Conservation (phyloP, 257 asterid genomes). For the Dorcoceras hygrometricum region DNA sequence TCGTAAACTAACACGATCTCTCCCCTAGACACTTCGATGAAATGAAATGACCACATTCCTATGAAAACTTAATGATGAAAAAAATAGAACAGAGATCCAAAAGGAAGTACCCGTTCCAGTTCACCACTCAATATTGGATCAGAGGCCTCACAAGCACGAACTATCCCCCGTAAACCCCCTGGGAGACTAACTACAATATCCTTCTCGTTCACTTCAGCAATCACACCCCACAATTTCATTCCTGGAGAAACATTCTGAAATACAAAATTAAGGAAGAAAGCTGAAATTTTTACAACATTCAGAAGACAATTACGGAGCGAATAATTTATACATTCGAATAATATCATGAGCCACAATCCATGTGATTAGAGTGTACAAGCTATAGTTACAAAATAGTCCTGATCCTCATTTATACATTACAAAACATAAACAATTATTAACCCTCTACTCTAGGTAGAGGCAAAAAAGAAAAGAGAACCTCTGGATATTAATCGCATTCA, state of each 20-base stretch:
- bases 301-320: not conserved
- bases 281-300: slow-evolving; percentile 10
- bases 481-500: not conserved
- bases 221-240: slow-evolving; percentile 97
- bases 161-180: slow-evolving; percentile 93
- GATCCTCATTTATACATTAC: not conserved
- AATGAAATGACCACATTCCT: not conserved
- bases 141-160: slow-evolving; percentile 80
- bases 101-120: slow-evolving; percentile 39
- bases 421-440: not conserved
- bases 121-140: slow-evolving; percentile 48
- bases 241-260: slow-evolving; percentile 84
- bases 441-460: not conserved
- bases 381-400: not conserved
- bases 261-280: slow-evolving; percentile 1
- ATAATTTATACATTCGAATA: not conserved
- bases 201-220: slow-evolving; percentile 86
- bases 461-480: too few species aligned
- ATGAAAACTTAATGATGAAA: not conserved
- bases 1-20: slow-evolving; percentile 2
- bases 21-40: not conserved
- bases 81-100: slow-evolving; percentile 3
- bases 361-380: not conserved
- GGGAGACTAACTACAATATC: slow-evolving; percentile 89
- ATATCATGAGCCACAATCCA: not conserved